Evolutionary conservation across 2,329 filamentous ascomycete species (phyloP).

Genomic region (Lachnellula occidentalis): DNA sequence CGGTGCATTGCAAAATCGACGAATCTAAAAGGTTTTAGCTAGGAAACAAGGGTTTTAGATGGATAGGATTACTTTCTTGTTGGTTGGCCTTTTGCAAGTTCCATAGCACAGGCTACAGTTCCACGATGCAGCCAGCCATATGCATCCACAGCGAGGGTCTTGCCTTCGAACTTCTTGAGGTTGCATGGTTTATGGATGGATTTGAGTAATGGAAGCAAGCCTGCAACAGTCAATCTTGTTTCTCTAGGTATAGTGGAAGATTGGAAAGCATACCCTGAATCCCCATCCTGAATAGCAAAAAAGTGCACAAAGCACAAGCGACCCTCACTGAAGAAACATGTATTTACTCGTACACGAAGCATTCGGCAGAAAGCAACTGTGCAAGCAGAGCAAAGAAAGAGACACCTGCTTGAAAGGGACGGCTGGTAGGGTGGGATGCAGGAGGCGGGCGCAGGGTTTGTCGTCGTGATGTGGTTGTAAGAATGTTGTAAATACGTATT

Average conservation of each 20-base stretch:
- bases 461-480: conserved; percentile 6
- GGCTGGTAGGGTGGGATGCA: not conserved
- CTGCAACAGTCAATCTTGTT: conserved; percentile 40
- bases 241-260: not conserved
- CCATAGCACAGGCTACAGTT: conserved; percentile 82
- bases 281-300: conserved; percentile 23
- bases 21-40: conserved; percentile 50
- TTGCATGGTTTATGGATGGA: conserved; percentile 89
- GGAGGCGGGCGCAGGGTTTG: not conserved
- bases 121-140: conserved; percentile 98
- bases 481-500: conserved; percentile 5
- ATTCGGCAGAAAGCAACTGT: not conserved
- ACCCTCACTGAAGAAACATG: conserved; percentile 16
- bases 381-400: not conserved
- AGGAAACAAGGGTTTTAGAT: not conserved
- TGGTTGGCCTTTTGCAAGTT: conserved; percentile 81
- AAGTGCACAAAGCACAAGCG: conserved; percentile 15
- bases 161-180: conserved; percentile 79
- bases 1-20: conserved; percentile 86
- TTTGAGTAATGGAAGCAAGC: conserved; percentile 85
- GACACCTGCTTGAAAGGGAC: not conserved
- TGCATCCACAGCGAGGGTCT: conserved; percentile 90
- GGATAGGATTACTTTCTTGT: conserved; percentile 66
- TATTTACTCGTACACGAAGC: conserved; percentile 13
- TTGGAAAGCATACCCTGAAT: conserved; percentile 15